These are phyloP conservation scores for Oryza punctata DNA, from an alignment of 176 grass and related monocot species.

Conservation along the genomic window DNA sequence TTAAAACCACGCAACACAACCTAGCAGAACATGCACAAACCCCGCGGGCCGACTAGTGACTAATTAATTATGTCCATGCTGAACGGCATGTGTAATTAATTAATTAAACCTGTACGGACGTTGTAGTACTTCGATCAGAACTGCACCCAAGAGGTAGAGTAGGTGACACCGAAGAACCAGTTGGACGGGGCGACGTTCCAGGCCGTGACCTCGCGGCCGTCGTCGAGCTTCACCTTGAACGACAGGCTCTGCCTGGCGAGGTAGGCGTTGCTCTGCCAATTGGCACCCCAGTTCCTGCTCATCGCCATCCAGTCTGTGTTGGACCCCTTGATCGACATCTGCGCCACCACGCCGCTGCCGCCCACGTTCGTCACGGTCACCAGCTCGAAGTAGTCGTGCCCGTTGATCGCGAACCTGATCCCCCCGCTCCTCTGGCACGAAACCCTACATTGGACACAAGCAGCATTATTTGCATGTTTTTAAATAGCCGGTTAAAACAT, in stretches of 20 bases:
- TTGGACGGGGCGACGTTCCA: constrained; percentile 34
- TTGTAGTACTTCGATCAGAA: not conserved
- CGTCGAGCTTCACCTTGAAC: constrained; percentile 28
- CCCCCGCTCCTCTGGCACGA: constrained; percentile 28
- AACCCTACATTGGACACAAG: constrained; percentile 5
- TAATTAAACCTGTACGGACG: too few relatives aligned
- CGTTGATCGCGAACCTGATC: constrained; percentile 44
- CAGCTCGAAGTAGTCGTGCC: constrained; percentile 47
- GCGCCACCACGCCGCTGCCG: constrained; percentile 35
- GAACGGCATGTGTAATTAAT: too few relatives aligned
- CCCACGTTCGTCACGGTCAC: constrained; percentile 45
- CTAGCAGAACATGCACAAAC: not conserved
- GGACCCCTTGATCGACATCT: constrained; percentile 39
- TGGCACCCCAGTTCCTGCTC: constrained; percentile 52
- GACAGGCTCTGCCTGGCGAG: constrained; percentile 44
- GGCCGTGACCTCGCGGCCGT: constrained; percentile 15
- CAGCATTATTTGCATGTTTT: too few relatives aligned
- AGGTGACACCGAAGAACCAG: constrained; percentile 47
- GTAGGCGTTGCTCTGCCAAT: constrained; percentile 44
- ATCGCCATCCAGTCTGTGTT: constrained; percentile 40
- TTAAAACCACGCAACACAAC: not conserved
- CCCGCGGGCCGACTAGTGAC: too few relatives aligned
- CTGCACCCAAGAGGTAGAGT: not conserved
- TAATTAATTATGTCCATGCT: too few relatives aligned
- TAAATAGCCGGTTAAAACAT: too few relatives aligned